Evolutionary conservation across 2,329 filamentous ascomycete species (phyloP).

Genomic region (Pseudocercospora fuligena): DNA sequence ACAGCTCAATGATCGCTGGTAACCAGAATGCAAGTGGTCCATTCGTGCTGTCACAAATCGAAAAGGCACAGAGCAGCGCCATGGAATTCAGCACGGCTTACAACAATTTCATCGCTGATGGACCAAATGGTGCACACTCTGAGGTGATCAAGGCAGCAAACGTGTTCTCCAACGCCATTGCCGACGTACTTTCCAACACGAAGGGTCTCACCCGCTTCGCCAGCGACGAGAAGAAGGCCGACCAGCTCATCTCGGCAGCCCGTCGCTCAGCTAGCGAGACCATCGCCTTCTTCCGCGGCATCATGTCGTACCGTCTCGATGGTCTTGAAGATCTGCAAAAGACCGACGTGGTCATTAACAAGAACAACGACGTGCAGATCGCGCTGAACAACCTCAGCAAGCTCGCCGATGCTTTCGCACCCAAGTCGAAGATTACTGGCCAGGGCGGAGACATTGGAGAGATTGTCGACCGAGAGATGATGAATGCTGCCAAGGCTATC

Average conservation of each 20-base stretch:
- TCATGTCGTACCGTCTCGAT: conserved; percentile 92
- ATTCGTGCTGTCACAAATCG: conserved; percentile 94
- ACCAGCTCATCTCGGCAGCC: conserved; percentile 80
- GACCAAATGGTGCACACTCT: conserved; percentile 81
- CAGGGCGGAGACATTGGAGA: conserved; percentile 87
- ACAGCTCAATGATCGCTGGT: conserved; percentile 96
- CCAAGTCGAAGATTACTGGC: conserved; percentile 80
- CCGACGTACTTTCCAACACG: conserved; percentile 93
- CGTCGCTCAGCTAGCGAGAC: conserved; percentile 84
- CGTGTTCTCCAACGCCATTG: conserved; percentile 85
- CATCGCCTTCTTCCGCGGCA: conserved; percentile 90
- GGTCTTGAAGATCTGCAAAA: conserved; percentile 89
- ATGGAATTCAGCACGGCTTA: conserved; percentile 98
- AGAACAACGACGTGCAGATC: conserved; percentile 94
- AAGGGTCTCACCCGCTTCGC: conserved; percentile 93
- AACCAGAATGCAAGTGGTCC: conserved; percentile 97
- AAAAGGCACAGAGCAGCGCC: conserved; percentile 91
- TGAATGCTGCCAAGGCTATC: conserved; percentile 93
- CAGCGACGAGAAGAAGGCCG: conserved; percentile 92
- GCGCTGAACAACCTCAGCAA: conserved; percentile 93
- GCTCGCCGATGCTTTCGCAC: conserved; percentile 87
- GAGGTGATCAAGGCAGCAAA: conserved; percentile 94
- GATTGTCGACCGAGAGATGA: conserved; percentile 87
- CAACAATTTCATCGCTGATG: conserved; percentile 98
- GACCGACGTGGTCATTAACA: conserved; percentile 96